Conservation (phyloP, 1,284 basidiomycete genomes). For the Hemileia vastatrix region DNA sequence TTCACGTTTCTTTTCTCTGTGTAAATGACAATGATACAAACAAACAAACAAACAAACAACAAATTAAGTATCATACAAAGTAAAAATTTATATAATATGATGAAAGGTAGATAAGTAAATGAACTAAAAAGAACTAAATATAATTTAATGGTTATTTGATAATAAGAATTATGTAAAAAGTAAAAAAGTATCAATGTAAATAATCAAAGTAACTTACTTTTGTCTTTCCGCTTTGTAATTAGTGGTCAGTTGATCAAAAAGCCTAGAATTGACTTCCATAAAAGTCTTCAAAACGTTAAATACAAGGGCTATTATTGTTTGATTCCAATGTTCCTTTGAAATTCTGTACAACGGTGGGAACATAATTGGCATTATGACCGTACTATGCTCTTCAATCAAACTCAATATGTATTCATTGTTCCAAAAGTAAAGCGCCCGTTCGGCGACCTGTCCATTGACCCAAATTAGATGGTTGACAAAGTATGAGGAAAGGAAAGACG, state of each 20-base stretch:
- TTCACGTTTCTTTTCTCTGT: no score
- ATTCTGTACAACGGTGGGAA: slow-evolving; percentile 94
- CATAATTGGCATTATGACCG: slow-evolving; percentile 82
- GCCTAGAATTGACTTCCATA: slow-evolving; percentile 96
- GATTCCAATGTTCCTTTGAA: slow-evolving; percentile 96
- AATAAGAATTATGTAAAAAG: no score
- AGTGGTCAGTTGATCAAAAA: slow-evolving; percentile 92
- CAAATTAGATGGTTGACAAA: slow-evolving; percentile 1
- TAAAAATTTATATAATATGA: no score
- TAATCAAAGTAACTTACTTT: no score
- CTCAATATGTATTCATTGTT: slow-evolving; percentile 99
- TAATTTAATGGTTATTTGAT: no score
- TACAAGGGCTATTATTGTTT: slow-evolving; percentile 52
- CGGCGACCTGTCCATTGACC: slow-evolving; percentile 56
- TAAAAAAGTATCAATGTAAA: no score
- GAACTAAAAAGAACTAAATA: no score
- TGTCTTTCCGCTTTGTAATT: no score
- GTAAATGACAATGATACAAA: no score
- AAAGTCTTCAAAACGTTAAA: slow-evolving; percentile 86
- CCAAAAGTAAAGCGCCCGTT: slow-evolving; percentile 88
- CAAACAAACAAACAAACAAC: no score
- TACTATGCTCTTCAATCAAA: slow-evolving; percentile 92
- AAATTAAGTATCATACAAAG: no score
- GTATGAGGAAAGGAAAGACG: not conserved
- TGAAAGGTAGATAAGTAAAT: no score